Base-by-base conservation (phyloP, 1,139 yeast genomes). In the Saccharomyces hybrid region DNA sequence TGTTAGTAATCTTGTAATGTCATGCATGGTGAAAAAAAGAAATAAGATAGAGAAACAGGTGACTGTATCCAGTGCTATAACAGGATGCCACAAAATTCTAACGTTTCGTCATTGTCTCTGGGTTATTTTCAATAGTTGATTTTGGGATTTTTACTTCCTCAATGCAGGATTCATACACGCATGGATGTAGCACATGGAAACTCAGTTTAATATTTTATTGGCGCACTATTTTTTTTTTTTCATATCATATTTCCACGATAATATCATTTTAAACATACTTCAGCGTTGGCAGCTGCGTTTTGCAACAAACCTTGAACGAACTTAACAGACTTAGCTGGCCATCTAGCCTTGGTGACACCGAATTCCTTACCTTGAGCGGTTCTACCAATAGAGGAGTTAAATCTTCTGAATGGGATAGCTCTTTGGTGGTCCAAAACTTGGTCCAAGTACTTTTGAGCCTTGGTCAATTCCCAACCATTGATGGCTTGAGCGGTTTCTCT, bases 61-160 rank as follows among this genome's bases (percentile, higher is more conserved):
- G 23, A 47, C 5, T 7, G 20, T 55, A 61, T 31, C 6, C 6
- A 31, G 34, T 31, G 34, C 34, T 31, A 31, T 31, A 31, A 31
- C 34, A 31, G 34, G 34, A 31, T 31, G 13, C 4, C 2, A 4
- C 34, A 1, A 31, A 31, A 31, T 31, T 31, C 4, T 31, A 31
- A 31, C 34, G 14, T 31, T 31, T 31, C 5, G 4, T 31, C 34
- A 31, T 31, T 31, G 34, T 9, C n/a, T n/a, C n/a, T n/a, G 8
- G 20, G 6, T 28, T 4, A 11, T 32, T n/a, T 13, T 32, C n/a
- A n/a, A 13, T 6, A n/a, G n/a, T 32, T 13, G 7, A 6, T n/a
- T n/a, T 2, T 1, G 20, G 14, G n/a, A 9, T 32, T 6, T 32
- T 32, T 13, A 32, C 38, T 32, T 32, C 4, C 14, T 32, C 38